A percentile compares a stretch with the other conserved stretches of the same genome.
Evolutionary conservation across 1,284 basidiomycete species (phyloP).

Genomic region (Sparassis latifolia): DNA sequence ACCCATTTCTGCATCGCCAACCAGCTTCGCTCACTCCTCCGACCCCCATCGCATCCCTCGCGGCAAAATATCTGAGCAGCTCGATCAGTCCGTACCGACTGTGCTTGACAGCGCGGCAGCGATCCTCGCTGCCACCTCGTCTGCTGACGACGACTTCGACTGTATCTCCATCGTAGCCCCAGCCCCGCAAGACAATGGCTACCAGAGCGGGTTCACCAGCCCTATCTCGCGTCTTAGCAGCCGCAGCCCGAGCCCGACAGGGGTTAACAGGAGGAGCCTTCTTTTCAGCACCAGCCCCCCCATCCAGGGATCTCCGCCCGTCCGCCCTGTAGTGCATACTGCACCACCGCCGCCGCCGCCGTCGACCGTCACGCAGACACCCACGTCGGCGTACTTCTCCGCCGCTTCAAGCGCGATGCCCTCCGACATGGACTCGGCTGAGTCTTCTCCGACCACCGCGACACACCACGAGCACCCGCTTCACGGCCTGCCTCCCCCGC

Average conservation of each 20-base stretch:
- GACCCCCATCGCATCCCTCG: constrained; percentile 70
- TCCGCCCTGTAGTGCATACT: constrained; percentile 20
- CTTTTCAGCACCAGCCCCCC: constrained; percentile 25
- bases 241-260: constrained; percentile 48
- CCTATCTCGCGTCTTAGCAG: constrained; percentile 60
- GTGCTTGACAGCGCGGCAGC: constrained; percentile 70
- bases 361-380: constrained; percentile 32
- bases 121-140: constrained; percentile 43
- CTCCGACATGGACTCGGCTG: constrained; percentile 20
- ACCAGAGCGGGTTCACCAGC: constrained; percentile 53
- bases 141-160: constrained; percentile 37
- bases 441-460: constrained; percentile 35
- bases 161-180: constrained; percentile 55
- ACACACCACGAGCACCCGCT: constrained; percentile 32
- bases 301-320: constrained; percentile 12
- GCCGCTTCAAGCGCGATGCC: constrained; percentile 18
- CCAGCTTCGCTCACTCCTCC: constrained; percentile 32
- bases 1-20: constrained; percentile 47
- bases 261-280: constrained; percentile 22
- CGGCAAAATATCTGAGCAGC: constrained; percentile 59
- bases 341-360: constrained; percentile 10
- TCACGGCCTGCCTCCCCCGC: constrained; percentile 17
- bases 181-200: constrained; percentile 27
- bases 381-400: constrained; percentile 44
- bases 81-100: constrained; percentile 68